Base-by-base conservation (phyloP, 352 stramenopile species). In the Pilasporangium apinafurcum region DNA sequence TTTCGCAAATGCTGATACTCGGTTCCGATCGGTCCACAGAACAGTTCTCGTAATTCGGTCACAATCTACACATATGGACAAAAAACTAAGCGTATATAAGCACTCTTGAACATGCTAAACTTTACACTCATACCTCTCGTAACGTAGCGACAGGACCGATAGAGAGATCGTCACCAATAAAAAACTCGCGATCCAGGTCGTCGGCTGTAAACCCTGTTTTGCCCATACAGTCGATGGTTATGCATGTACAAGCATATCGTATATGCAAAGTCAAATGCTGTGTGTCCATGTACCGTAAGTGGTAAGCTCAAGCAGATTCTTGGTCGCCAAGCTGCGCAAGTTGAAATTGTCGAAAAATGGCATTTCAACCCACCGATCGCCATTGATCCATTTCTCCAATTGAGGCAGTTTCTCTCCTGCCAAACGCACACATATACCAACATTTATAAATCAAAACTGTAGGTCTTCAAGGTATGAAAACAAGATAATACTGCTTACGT, bases 1-100 rank as follows among this genome's bases (percentile, higher is more conserved):
- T 97, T 95, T 24, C 75, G 81, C 51, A 99, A 92, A 59, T 99
- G 97, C 73, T 98, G 98, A 62, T 99, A 99, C 66, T 99, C 96
- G 5, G 98, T 90, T 14, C 91, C 96, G 44, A 99, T 87, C 30
- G 86, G 96, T 18, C 91, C 84, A 49, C 96, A 99, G 55, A 98
- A 99, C 13, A 97, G 95, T 51, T 96, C 86, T 26, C 88, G 72
- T 18, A 99, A 66, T 51, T 96, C 68, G 2, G 85, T 85, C 2
- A 98, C 56, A 53, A 99, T 96, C 71, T 96, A 62, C 21, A 42
- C 56, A 44, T 8, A 97, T 52, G 16, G 74, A 17, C n/a, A n/a
- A n/a, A n/a, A n/a, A n/a, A n/a, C n/a, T n/a, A n/a, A n/a, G n/a
- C n/a, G n/a, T n/a, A n/a, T n/a, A n/a, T n/a, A n/a, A n/a, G n/a